Evolutionary conservation across 768 basidiomycete species (phyloP).

Genomic region (Leucocoprinus birnbaumii): DNA sequence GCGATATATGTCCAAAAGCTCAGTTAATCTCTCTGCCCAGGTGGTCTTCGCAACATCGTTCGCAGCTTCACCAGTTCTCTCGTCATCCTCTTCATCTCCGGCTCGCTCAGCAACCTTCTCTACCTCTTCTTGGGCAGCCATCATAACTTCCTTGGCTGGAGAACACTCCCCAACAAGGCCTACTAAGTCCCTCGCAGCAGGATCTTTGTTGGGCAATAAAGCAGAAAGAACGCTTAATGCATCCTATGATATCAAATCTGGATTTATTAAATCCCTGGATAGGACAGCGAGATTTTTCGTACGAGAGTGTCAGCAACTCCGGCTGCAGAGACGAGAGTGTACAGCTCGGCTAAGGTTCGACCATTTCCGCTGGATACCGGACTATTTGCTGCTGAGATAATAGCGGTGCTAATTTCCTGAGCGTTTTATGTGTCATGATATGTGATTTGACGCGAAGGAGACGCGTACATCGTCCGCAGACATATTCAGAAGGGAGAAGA

Average conservation of each 20-base stretch:
- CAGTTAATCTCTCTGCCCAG: constrained; percentile 31
- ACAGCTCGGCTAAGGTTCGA: not conserved
- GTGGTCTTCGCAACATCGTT: constrained; percentile 9
- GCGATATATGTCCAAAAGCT: constrained; percentile 35
- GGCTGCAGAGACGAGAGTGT: not conserved
- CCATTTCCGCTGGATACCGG: not conserved
- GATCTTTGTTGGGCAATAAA: constrained; percentile 34
- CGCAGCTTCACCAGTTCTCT: constrained; percentile 19
- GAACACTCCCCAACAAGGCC: constrained; percentile 36
- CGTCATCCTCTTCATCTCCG: constrained; percentile 22
- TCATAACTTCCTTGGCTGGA: constrained; percentile 43
- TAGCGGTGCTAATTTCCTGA: constrained; percentile 1
- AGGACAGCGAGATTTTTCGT: not conserved
- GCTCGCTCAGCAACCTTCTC: constrained; percentile 30
- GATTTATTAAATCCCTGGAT: not conserved
- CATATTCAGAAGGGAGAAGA: not conserved
- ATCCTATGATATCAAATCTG: constrained; percentile 27
- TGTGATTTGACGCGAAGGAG: not conserved
- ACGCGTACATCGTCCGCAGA: not conserved
- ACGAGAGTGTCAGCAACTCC: constrained; percentile 8
- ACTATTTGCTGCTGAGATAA: not conserved
- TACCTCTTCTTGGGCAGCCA: constrained; percentile 42
- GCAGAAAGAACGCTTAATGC: constrained; percentile 40
- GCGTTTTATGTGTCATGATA: not conserved
- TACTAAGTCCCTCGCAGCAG: constrained; percentile 35